phyloP scores from a whole-genome alignment of 1,284 basidiomycete genomes.

The Meira nashicola region DNA sequence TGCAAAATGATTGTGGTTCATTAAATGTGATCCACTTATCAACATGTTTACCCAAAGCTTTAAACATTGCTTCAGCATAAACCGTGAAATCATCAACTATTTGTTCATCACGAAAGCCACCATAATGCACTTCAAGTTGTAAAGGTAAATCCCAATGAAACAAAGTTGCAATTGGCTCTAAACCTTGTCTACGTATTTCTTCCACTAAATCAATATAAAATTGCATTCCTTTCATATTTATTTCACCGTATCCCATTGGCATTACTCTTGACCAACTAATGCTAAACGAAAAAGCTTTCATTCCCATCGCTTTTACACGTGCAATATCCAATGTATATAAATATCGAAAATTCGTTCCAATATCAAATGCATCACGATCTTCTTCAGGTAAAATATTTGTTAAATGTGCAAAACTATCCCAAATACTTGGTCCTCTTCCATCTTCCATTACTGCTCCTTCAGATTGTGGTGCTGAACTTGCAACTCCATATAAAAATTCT shows the following conservation, averaged over 20 bases:
- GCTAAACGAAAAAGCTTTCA: conserved; percentile 26
- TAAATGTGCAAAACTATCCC: conserved; percentile 20
- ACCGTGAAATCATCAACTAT: conserved; percentile 22
- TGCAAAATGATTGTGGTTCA: conserved; percentile 15
- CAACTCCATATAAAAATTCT: conserved; percentile 13
- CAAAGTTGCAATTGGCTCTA: conserved; percentile 22
- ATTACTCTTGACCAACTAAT: conserved; percentile 31
- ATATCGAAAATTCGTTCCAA: conserved; percentile 27
- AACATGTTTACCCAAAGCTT: conserved; percentile 17
- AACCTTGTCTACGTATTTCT: conserved; percentile 16
- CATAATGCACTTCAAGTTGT: conserved; percentile 21
- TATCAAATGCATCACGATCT: conserved; percentile 18
- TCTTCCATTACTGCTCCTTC: conserved; percentile 14
- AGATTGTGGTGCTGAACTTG: conserved; percentile 12
- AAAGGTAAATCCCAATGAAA: conserved; percentile 28
- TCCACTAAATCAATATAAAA: conserved; percentile 24
- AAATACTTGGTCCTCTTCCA: conserved; percentile 15
- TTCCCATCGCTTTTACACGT: conserved; percentile 27
- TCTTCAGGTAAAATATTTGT: conserved; percentile 14
- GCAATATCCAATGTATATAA: conserved; percentile 26
- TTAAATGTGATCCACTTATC: conserved; percentile 24
- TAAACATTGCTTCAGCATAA: conserved; percentile 22
- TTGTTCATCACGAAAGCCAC: conserved; percentile 17
- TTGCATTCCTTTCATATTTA: conserved; percentile 21
- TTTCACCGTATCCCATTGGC: conserved; percentile 21